Percentiles rank a stretch among this genome's conserved stretches.
phyloP scores from a whole-genome alignment of 306 rosid species.

The Senna tora region DNA sequence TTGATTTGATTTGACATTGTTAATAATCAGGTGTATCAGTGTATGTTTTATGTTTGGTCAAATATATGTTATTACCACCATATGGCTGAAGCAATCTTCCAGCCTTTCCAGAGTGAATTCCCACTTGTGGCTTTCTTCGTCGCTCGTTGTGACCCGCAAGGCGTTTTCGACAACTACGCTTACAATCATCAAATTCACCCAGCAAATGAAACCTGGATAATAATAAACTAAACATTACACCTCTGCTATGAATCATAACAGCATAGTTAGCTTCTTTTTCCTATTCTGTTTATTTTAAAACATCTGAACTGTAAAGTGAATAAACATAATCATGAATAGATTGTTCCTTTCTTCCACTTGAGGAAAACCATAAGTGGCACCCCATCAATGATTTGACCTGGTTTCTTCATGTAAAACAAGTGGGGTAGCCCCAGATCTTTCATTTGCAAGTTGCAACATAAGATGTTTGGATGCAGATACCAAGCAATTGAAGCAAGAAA shows the following conservation, averaged over 20 bases:
- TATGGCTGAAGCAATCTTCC: conserved; percentile 71
- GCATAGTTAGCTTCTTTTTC: conserved; percentile 13
- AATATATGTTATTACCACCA: conserved; percentile 53
- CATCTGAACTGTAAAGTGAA: conserved; percentile 7
- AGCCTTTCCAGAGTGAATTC: conserved; percentile 54
- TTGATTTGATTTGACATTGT: conserved; percentile 8
- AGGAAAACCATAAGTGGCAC: background rate
- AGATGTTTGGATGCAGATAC: background rate
- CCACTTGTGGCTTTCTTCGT: conserved; percentile 80
- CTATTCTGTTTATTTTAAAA: conserved; percentile 16
- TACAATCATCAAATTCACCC: conserved; percentile 88
- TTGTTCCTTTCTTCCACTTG: background rate
- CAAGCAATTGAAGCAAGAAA: background rate
- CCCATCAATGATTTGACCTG: background rate
- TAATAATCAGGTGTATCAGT: background rate
- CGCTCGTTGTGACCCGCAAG: conserved; percentile 95
- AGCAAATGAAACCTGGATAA: conserved; percentile 86
- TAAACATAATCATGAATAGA: conserved; percentile 14
- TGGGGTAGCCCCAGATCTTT: background rate
- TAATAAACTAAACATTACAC: conserved; percentile 42
- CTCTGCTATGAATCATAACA: conserved; percentile 36
- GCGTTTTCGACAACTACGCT: conserved; percentile 95
- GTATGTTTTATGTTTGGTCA: conserved; percentile 3
- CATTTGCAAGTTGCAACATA: background rate
- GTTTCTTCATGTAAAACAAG: conserved; percentile 3